Evolutionary conservation across 805 yeast genomes (phyloP).

Genomic region (Kodamaea fukazawae): DNA sequence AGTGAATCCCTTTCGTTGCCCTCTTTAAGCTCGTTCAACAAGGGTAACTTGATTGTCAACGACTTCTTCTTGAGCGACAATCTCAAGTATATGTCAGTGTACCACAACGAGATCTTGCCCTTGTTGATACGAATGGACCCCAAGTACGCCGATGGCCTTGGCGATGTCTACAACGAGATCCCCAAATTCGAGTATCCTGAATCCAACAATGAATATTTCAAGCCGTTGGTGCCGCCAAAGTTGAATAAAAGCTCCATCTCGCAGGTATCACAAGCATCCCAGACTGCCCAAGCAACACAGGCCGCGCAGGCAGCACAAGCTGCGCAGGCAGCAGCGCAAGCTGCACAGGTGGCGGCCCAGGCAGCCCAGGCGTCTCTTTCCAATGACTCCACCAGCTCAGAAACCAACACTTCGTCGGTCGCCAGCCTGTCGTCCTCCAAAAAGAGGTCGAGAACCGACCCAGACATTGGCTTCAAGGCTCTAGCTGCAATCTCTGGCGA

Average conservation of each 20-base stretch:
- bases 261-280: conserved; percentile 10
- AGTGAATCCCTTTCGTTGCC: conserved; percentile 32
- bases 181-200: conserved; percentile 35
- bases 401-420: conserved; percentile 4
- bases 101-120: conserved; percentile 37
- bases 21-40: conserved; percentile 24
- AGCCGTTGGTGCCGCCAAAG: conserved; percentile 23
- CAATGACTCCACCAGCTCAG: conserved; percentile 7
- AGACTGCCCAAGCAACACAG: conserved; percentile 8
- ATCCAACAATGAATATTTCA: conserved; percentile 23
- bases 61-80: conserved; percentile 37
- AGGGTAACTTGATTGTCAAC: conserved; percentile 33
- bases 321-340: conserved; percentile 7
- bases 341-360: no score
- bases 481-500: conserved; percentile 11
- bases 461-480: conserved; percentile 8
- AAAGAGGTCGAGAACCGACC: conserved; percentile 12
- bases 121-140: conserved; percentile 27
- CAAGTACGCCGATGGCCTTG: conserved; percentile 29
- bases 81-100: conserved; percentile 33
- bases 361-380: no score
- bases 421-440: neutral
- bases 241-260: conserved; percentile 10
- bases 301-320: conserved; percentile 8
- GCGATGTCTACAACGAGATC: conserved; percentile 27